These are phyloP conservation scores for Apiospora arundinis DNA, from an alignment of 2,329 filamentous ascomycete genomes.

Conservation along the genomic window DNA sequence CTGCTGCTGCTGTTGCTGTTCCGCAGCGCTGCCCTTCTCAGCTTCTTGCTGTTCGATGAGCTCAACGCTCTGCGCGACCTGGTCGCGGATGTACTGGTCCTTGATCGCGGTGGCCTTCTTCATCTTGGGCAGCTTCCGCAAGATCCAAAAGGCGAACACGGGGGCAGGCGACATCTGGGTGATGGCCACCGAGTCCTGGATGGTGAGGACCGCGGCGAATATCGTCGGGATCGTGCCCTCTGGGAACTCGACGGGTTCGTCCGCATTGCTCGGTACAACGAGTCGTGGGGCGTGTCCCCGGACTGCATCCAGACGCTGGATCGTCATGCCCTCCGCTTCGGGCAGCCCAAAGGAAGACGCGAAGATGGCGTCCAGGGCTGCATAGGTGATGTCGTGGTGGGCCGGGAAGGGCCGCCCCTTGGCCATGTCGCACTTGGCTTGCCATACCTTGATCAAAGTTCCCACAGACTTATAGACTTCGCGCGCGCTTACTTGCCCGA, in stretches of 20 bases:
- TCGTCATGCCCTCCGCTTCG: not conserved
- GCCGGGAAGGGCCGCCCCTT: constrained; percentile 18
- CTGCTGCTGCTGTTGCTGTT: not conserved
- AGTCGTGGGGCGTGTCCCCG: too few relatives aligned
- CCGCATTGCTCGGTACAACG: not conserved
- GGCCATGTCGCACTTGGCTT: constrained; percentile 17
- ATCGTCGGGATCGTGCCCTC: not conserved
- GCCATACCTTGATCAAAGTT: constrained; percentile 19
- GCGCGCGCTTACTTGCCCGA: constrained; percentile 20
- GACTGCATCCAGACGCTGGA: not conserved
- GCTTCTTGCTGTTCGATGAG: constrained; percentile 22
- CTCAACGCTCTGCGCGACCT: not conserved
- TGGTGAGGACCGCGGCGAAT: not conserved
- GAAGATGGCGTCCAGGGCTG: constrained; percentile 22
- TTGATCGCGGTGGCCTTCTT: constrained; percentile 8
- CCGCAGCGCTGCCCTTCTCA: too few relatives aligned
- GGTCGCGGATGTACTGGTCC: constrained; percentile 2
- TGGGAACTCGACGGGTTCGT: not conserved
- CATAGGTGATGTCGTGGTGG: constrained; percentile 9
- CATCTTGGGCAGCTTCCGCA: constrained; percentile 1
- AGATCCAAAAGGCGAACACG: not conserved
- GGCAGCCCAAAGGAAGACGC: constrained; percentile 14
- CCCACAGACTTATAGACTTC: not conserved
- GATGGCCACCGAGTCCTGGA: not conserved
- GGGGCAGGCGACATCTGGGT: not conserved